phyloP scores from a whole-genome alignment of 768 basidiomycete species.

The Macrocybe gigantea region DNA sequence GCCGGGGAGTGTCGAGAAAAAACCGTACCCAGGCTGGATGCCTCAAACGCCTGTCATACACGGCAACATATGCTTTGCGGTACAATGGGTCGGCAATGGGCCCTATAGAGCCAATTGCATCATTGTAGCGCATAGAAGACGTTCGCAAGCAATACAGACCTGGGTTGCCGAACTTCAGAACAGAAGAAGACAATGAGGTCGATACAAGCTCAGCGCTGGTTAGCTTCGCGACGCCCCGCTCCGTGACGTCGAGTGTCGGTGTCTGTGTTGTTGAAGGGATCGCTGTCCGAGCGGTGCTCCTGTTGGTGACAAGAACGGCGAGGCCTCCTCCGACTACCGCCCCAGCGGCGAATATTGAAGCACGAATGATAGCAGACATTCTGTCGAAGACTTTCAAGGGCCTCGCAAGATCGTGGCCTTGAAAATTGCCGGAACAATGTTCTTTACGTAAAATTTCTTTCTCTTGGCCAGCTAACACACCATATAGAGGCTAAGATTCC shows the following conservation, averaged over 20 bases:
- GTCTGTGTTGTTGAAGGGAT: constrained; percentile 15
- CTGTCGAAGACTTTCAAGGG: neutral
- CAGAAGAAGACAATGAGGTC: constrained; percentile 20
- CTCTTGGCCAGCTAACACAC: too few species aligned
- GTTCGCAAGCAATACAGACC: constrained; percentile 38
- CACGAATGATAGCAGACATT: constrained; percentile 45
- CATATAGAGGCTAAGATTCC: too few species aligned
- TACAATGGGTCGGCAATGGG: constrained; percentile 78
- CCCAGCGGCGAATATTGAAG: constrained; percentile 78
- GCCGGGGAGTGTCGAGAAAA: neutral
- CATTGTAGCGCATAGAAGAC: neutral
- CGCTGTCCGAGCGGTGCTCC: constrained; percentile 17
- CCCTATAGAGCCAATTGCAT: constrained; percentile 38
- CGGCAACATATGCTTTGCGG: constrained; percentile 80
- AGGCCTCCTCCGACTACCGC: constrained; percentile 77
- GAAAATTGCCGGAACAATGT: constrained; percentile 14
- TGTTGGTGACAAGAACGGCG: constrained; percentile 37
- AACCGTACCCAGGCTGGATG: constrained; percentile 88
- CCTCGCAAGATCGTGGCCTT: neutral
- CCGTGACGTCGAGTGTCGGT: constrained; percentile 41
- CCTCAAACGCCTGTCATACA: constrained; percentile 83
- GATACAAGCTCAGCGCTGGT: constrained; percentile 27
- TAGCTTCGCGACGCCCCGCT: constrained; percentile 36
- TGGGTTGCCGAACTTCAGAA: constrained; percentile 78
- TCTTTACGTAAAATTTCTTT: neutral